Evolutionary conservation across 176 grass and related monocot genomes (phyloP).

Genomic region (Triticum urartu): DNA sequence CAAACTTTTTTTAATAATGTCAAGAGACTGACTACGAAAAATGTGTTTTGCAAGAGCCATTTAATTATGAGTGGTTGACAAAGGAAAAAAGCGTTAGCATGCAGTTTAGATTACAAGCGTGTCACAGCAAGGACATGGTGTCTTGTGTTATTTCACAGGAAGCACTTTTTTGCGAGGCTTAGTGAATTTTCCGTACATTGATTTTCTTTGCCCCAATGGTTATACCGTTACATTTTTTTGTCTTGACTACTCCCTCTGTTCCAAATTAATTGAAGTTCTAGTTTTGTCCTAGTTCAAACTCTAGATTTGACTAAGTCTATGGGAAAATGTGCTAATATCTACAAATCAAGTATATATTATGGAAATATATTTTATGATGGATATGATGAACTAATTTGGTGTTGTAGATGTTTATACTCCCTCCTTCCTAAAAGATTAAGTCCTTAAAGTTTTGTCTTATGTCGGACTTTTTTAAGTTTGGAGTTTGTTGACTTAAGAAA

Average conservation of each 20-base stretch:
- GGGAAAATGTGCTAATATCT: neutral
- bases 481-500: neutral
- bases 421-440: neutral
- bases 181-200: neutral
- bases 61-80: neutral
- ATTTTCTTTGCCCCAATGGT: neutral
- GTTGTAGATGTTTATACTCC: neutral
- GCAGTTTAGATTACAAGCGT: neutral
- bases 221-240: neutral
- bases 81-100: slow-evolving; percentile 18
- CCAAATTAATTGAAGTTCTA: neutral
- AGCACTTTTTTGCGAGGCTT: neutral
- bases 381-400: neutral
- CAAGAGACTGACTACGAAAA: neutral
- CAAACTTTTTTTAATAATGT: neutral
- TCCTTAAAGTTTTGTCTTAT: neutral
- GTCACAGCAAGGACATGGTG: neutral
- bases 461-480: neutral
- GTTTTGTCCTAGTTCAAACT: neutral
- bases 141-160: neutral
- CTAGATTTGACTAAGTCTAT: neutral
- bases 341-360: neutral
- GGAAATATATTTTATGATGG: neutral
- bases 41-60: neutral
- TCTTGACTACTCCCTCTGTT: neutral